Base-by-base conservation (phyloP, 2,329 filamentous ascomycete species). In the Beauveria brongniartii region DNA sequence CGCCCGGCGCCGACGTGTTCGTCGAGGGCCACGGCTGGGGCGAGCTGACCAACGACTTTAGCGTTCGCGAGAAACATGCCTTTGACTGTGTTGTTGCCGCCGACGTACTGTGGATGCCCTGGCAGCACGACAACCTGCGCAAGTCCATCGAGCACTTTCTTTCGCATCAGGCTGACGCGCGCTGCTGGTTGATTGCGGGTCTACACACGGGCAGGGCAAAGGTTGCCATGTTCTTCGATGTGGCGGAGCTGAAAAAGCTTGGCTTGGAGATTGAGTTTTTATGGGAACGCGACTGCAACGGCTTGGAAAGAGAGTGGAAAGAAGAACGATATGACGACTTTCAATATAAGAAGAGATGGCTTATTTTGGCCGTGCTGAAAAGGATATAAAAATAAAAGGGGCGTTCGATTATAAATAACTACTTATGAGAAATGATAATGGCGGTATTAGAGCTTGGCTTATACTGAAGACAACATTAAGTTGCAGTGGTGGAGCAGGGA, bases 141-240 rank as follows among this genome's bases (percentile, higher is more conserved):
- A 72, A 69, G 47, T 89, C 86, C 26, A 83, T 90, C 68, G 72
- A 78, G 5, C 83, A 84, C 72, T 89, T 90, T 68, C 75, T 91
- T 20, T 73, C 70, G 12, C 71, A 68, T 3, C 66, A 73, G 1
- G 41, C 67, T 8, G 70, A 67, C 18, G 81, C 84, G 2, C 76
- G 82, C 40, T 81, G 85, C 55, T 84, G 86, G 74, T 82, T 87
- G n/a, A 78, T 90, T 7, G 87, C 83, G 1, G 88, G 86, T 0
- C 90, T 91, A 66, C 88, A 91, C 68, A 90, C 88, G 0, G 88
- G 88, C 0, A 77, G 88, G 41, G 77, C 77, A 22, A 86, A 85
- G 70, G 79, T 91, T 75, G 77, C 77, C n/a, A 78, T 74, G 0
- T 91, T 91, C 73, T 90, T 88, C 68, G 80, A 79, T 14, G 68